Conservation (phyloP, 1,284 basidiomycete species). For the Moesziomyces aphidis region DNA sequence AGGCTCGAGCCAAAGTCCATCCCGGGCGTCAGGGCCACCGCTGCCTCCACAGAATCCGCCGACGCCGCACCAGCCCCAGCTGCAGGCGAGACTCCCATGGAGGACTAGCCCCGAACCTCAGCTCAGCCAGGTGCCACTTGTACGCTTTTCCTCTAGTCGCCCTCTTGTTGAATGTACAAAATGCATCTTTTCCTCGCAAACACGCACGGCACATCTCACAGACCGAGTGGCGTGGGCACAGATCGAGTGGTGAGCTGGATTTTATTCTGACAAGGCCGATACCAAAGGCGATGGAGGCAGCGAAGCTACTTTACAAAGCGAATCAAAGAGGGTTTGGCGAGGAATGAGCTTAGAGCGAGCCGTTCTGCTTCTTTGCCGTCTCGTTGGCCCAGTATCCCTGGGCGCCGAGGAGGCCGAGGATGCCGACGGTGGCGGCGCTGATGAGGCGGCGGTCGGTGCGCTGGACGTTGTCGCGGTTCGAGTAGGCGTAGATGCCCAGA, state of each 20-base stretch:
- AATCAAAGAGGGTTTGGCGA: not conserved
- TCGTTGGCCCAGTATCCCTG: constrained; percentile 58
- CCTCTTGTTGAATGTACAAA: constrained; percentile 3
- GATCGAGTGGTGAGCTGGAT: not conserved
- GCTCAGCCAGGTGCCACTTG: not conserved
- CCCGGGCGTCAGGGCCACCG: constrained; percentile 24
- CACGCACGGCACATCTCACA: too few relatives aligned
- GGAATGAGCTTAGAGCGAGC: constrained; percentile 10
- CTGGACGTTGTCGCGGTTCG: constrained; percentile 56
- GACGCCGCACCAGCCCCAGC: constrained; percentile 5
- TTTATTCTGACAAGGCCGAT: too few relatives aligned
- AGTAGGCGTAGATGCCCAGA: constrained; percentile 64
- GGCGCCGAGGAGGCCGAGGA: constrained; percentile 59
- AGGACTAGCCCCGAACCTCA: constrained; percentile 11
- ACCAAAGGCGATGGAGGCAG: not conserved
- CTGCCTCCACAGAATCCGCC: constrained; percentile 2
- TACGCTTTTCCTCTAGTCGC: not conserved
- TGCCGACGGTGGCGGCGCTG: constrained; percentile 56
- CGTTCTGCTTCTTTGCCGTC: constrained; percentile 52
- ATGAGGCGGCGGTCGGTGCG: constrained; percentile 59
- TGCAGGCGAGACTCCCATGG: constrained; percentile 47
- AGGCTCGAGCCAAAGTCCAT: constrained; percentile 43
- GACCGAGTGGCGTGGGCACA: too few relatives aligned
- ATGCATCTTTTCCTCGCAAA: not conserved
- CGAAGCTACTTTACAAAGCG: constrained; percentile 17